Evolutionary conservation across 179 eudicot genomes (phyloP), one percentile per base, ranked within the genome.

Genomic region (Pouteria campechiana): DNA sequence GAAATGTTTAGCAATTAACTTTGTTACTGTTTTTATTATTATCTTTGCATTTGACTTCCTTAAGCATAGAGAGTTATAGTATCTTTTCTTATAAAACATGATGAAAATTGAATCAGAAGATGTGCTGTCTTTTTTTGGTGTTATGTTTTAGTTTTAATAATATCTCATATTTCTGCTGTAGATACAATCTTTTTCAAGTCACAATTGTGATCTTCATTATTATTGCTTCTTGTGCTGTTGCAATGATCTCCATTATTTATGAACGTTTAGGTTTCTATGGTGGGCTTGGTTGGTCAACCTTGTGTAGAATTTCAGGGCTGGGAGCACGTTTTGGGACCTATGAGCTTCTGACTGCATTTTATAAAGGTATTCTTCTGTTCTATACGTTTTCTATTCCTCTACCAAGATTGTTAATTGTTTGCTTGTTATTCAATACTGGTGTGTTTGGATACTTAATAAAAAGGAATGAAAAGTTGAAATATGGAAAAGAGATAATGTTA

Each of bases 301-400:
- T 60, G 3, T 95, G 93, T 44, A 81, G 93, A 62, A 49, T 75
- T 44, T 25, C 72, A 0, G 76, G 97, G 47, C 25, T 85, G 29
- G 95, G 95, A 20, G 72, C 65, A 52, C 87, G 98, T 35, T 90
- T 86, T 53, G 95, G 93, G 38, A 60, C 73, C 35, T 77, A 79
- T 56, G 98, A 90, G 61, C 53, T 90, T 52, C 23, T 90, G 55
- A 72, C 98, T 30, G 84, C 95, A 22, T 79, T 69, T 32, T 72
- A 44, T 61, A 90, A 79, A 75, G 81, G 81, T 74, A 40, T 16
- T 36, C 6, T 36, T 44, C 17, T 33, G 3, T 12, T 15, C 15
- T 30, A 11, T 21, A 46, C 52, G 43, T 22, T 38, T 31, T n/a
- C 11, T 30, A n/a, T n/a, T n/a, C n/a, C n/a, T n/a, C n/a, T n/a